phyloP scores from a whole-genome alignment of 2,329 filamentous ascomycete species.

The Cytospora piceicola region DNA sequence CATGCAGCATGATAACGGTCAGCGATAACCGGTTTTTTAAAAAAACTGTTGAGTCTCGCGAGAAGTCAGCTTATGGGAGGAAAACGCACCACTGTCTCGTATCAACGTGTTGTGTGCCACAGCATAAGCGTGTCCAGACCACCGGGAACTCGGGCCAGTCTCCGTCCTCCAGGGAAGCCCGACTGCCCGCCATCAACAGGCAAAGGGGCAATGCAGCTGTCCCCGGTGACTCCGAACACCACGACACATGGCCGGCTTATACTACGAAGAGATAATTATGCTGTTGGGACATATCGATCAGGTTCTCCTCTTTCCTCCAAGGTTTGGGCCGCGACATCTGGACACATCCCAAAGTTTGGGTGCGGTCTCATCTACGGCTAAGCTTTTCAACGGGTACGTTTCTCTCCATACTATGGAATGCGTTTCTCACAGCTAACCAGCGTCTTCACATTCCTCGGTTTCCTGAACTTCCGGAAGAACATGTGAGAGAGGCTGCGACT shows the following conservation, averaged over 20 bases:
- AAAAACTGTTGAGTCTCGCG: background rate
- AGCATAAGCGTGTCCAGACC: background rate
- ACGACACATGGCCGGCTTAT: too few relatives aligned
- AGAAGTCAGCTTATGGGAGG: background rate
- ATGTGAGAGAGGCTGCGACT: too few relatives aligned
- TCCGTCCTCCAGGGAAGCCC: background rate
- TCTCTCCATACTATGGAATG: too few relatives aligned
- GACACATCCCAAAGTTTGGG: too few relatives aligned
- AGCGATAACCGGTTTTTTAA: background rate
- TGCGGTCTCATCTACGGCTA: too few relatives aligned
- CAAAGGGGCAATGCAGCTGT: background rate
- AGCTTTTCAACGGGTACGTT: too few relatives aligned
- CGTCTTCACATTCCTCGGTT: too few relatives aligned
- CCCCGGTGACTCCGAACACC: background rate
- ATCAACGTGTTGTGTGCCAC: background rate
- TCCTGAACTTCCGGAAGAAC: too few relatives aligned
- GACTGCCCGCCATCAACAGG: background rate
- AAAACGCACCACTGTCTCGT: background rate
- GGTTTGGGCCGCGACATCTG: too few relatives aligned
- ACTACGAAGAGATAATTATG: too few relatives aligned
- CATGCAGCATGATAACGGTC: constrained; percentile 5
- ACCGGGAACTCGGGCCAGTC: background rate
- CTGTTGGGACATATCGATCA: background rate
- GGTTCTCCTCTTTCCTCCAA: background rate
- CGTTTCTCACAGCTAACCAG: too few relatives aligned